Evolutionary conservation across 2,329 filamentous ascomycete genomes (phyloP), one percentile per base, ranked within the genome.

Genomic region (Cercospora sp.): DNA sequence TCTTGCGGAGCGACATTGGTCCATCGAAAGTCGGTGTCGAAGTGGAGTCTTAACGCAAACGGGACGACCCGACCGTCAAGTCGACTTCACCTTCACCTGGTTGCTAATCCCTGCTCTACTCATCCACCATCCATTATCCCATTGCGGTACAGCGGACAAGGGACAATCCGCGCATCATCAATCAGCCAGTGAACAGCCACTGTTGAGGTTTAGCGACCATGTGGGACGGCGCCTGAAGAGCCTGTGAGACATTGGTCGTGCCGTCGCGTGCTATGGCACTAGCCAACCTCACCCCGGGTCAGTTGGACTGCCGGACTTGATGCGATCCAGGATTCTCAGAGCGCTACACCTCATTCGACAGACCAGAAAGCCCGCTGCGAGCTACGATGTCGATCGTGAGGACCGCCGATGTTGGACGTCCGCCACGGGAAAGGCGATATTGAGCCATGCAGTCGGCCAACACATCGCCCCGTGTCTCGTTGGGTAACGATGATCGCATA

Each of bases 391-490:
- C 60, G 36, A 45, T 62, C 60, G 26, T 48, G 20, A 45, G 33
- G 39, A 28, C 23, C 36, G 23, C 16, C 60, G 28, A 58, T 28
- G 31, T 18, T 58, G 28, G 55, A 58, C 9, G 30, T 31, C 55
- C 28, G 55, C 55, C 55, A 58, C n/a, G 18, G 18, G 28, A 60
- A 45, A 60, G 39, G 60, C 60, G 60, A 62, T 28, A 42, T 30
- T 45, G 60, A 60, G 36, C 60, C 60, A 62, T 48, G 60, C 60
- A 62, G 36, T 48, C 60, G 26, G 60, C 36, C 31, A 48, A 26
- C 60, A 48, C 33, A 28, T 62, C 60, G 60, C 36, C 23, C 48
- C 39, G 60, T 23, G 39, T 31, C 23, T 62, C 59, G 39, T 62
- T 62, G 36, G 60, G 26, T 30, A n/a, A 62, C 60, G 26, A 18